A percentile compares a stretch with the other conserved stretches of the same genome.
Evolutionary conservation across 345 rosid genomes (phyloP).

Genomic region (Aethionema arabicum): DNA sequence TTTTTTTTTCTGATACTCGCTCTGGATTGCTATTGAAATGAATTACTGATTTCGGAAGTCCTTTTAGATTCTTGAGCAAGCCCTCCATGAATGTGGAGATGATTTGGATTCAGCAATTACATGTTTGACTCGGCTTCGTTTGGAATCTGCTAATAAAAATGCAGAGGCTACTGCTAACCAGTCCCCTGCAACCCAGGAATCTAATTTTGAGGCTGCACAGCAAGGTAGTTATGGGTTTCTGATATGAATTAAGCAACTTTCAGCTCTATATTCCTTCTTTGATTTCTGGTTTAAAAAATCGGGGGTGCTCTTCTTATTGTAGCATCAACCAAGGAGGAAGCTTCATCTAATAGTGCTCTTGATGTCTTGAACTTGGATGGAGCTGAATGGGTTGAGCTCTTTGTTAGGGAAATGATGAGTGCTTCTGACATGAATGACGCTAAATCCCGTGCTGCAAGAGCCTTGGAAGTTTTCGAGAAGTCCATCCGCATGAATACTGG

Average conservation of each 20-base stretch:
- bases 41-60: neutral
- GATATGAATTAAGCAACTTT: constrained; percentile 2
- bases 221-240: constrained; percentile 44
- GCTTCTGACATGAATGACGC: constrained; percentile 79
- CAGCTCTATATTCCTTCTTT: neutral
- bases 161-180: constrained; percentile 31
- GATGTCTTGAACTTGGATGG: constrained; percentile 51
- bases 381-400: constrained; percentile 78
- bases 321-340: constrained; percentile 37
- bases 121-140: constrained; percentile 76
- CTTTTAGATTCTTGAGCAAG: constrained; percentile 65
- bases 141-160: constrained; percentile 55
- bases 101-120: constrained; percentile 86
- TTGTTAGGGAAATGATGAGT: constrained; percentile 70
- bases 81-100: constrained; percentile 79
- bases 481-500: constrained; percentile 61
- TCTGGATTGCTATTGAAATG: neutral
- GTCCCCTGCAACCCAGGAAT: constrained; percentile 35
- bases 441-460: constrained; percentile 76
- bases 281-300: neutral
- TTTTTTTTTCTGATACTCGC: neutral
- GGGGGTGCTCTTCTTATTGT: neutral
- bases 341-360: constrained; percentile 36
- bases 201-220: constrained; percentile 40
- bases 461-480: constrained; percentile 73